A percentile compares a stretch with the other conserved stretches of the same genome.
Conservation (phyloP, 2,329 filamentous ascomycete species). For the Fusarium verticillioides region DNA sequence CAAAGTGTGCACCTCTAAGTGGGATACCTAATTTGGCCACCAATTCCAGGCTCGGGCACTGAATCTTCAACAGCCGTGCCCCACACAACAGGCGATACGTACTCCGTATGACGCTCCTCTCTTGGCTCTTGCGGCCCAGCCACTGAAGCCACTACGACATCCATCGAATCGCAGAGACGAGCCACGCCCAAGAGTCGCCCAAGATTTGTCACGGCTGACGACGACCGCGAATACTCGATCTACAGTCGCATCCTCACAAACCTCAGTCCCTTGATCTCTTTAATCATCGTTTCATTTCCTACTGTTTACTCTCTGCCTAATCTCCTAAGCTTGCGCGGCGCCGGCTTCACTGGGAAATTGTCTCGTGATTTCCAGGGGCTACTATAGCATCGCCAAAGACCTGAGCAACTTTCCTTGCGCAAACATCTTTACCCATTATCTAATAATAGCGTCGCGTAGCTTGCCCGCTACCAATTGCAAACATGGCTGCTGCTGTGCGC, state of each 20-base stretch:
- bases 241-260: slow-evolving; percentile 3
- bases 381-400: slow-evolving; percentile 14
- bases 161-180: slow-evolving; percentile 36
- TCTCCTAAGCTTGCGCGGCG: slow-evolving; percentile 28
- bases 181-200: slow-evolving; percentile 35
- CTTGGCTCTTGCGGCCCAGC: slow-evolving; percentile 32
- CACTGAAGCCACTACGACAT: slow-evolving; percentile 37
- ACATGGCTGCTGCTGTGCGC: slow-evolving; percentile 48
- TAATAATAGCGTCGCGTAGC: slow-evolving; percentile 25
- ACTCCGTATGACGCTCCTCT: slow-evolving; percentile 40
- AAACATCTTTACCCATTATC: slow-evolving; percentile 8
- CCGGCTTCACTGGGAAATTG: slow-evolving; percentile 37
- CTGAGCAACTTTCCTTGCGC: slow-evolving; percentile 11
- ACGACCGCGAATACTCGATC: slow-evolving; percentile 32
- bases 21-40: neutral
- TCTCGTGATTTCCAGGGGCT: slow-evolving; percentile 45
- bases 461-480: slow-evolving; percentile 35
- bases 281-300: neutral
- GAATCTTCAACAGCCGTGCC: slow-evolving; percentile 3
- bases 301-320: slow-evolving; percentile 1
- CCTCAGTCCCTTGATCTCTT: neutral
- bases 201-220: slow-evolving; percentile 45
- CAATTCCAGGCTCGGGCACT: neutral
- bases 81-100: slow-evolving; percentile 38
- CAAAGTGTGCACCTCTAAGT: neutral